Evolutionary conservation across 2,329 filamentous ascomycete species (phyloP).

Genomic region (Chalaropsis ovoidea): DNA sequence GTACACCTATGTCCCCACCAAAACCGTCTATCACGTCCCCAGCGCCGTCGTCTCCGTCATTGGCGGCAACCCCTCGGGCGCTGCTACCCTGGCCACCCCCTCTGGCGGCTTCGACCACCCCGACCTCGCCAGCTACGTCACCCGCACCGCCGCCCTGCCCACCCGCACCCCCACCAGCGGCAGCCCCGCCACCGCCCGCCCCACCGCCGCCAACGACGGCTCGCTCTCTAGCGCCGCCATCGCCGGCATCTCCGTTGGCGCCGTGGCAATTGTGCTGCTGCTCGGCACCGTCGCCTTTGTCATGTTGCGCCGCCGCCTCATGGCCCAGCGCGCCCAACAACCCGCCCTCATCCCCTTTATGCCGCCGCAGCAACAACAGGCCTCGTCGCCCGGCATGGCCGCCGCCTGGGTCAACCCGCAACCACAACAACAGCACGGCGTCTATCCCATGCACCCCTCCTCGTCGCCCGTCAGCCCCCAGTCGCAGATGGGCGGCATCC

Average conservation of each 20-base stretch:
- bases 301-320: constrained; percentile 30
- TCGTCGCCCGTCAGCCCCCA: constrained; percentile 3
- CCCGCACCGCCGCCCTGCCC: constrained; percentile 38
- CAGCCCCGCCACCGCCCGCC: constrained; percentile 27
- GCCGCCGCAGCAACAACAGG: not conserved
- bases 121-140: constrained; percentile 47
- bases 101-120: constrained; percentile 39
- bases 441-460: not conserved
- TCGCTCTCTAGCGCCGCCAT: constrained; percentile 36
- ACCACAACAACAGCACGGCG: constrained; percentile 6
- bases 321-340: constrained; percentile 25
- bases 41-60: constrained; percentile 41
- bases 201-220: not conserved
- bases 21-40: constrained; percentile 47
- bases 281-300: constrained; percentile 30
- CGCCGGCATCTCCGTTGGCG: constrained; percentile 38
- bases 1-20: constrained; percentile 41
- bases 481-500: constrained; percentile 14
- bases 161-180: constrained; percentile 43
- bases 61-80: constrained; percentile 43
- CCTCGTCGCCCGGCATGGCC: constrained; percentile 12
- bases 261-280: constrained; percentile 29
- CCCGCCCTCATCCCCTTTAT: constrained; percentile 21
- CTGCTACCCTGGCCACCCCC: constrained; percentile 45
- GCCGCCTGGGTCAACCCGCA: not conserved